Conservation (phyloP, 2,329 filamentous ascomycete species). For the Nannizzia gypsea region DNA sequence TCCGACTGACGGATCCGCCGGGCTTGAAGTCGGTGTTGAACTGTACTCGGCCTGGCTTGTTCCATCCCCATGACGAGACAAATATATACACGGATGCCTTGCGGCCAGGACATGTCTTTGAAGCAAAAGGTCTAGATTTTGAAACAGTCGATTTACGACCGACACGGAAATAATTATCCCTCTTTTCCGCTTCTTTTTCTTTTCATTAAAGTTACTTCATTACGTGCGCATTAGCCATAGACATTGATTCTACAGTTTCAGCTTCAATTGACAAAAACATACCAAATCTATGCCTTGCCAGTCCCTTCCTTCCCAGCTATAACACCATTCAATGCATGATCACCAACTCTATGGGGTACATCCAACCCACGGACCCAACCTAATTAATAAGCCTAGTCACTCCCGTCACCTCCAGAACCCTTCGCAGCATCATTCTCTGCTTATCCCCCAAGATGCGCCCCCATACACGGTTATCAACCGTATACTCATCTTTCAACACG, state of each 20-base stretch:
- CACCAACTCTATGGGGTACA: background rate
- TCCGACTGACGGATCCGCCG: conserved; percentile 84
- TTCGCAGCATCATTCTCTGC: conserved; percentile 49
- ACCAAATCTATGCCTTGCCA: too few species aligned
- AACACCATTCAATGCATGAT: too few species aligned
- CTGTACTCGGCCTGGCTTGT: conserved; percentile 66
- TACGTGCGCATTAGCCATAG: background rate
- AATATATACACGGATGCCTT: conserved; percentile 69
- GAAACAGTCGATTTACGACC: conserved; percentile 52
- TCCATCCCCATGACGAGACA: conserved; percentile 62
- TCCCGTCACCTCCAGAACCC: conserved; percentile 44
- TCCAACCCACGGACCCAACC: background rate
- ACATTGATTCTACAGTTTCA: background rate
- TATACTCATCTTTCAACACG: conserved; percentile 49
- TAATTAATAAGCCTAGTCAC: conserved; percentile 11
- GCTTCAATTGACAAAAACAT: too few species aligned
- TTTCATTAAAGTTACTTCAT: background rate
- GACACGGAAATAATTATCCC: background rate
- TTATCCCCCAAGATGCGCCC: conserved; percentile 53
- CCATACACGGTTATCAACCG: conserved; percentile 56
- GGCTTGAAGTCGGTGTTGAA: conserved; percentile 73
- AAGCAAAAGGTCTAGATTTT: conserved; percentile 54
- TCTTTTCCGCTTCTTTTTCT: conserved; percentile 3
- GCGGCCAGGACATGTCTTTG: conserved; percentile 59
- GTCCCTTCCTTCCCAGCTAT: too few species aligned